These are phyloP conservation scores for Pythium biforme DNA, from an alignment of 352 stramenopile genomes.

Conservation along the genomic window DNA sequence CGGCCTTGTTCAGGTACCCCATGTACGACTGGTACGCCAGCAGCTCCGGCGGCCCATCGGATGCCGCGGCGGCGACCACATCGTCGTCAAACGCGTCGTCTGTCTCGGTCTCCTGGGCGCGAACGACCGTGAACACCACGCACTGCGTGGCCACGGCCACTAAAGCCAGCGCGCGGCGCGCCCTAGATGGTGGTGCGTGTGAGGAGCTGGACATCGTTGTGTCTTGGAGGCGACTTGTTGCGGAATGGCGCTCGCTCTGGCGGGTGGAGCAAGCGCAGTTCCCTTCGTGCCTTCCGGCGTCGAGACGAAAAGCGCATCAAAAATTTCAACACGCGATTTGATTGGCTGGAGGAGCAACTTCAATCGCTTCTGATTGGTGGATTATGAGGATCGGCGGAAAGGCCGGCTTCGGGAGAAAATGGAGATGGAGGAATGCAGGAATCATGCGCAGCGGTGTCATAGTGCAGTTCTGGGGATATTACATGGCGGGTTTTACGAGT, in stretches of 20 bases:
- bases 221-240: not conserved
- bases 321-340: constrained; percentile 2
- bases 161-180: not conserved
- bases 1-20: constrained; percentile 28
- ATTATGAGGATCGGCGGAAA: not conserved
- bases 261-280: too few relatives aligned
- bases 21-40: constrained; percentile 24
- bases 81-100: constrained; percentile 6
- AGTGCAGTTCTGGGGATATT: not conserved
- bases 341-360: constrained; percentile 19
- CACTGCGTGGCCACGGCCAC: not conserved
- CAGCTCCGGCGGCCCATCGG: not conserved
- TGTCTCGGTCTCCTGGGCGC: not conserved
- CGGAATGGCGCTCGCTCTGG: not conserved
- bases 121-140: not conserved
- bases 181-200: not conserved
- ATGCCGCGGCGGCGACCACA: not conserved
- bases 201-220: not conserved
- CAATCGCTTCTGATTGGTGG: constrained; percentile 11
- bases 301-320: not conserved
- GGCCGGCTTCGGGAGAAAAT: not conserved
- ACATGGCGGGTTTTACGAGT: not conserved
- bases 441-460: not conserved
- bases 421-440: not conserved
- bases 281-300: not conserved